Evolutionary conservation across 179 eudicot species (phyloP), one percentile per base, ranked within the genome.

Genomic region (Drosera spatulata): DNA sequence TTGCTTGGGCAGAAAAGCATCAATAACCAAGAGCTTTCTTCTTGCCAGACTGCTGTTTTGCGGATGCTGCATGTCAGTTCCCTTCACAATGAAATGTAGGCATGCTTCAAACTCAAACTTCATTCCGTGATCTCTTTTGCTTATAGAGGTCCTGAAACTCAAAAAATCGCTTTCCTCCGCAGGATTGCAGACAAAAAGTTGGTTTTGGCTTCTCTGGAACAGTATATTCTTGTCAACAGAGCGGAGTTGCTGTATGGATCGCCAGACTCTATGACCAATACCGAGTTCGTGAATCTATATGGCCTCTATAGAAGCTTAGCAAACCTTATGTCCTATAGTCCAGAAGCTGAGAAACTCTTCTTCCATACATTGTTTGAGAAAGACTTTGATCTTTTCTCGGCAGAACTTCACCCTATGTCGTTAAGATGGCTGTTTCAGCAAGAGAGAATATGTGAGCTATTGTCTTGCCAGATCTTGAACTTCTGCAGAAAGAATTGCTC

Each of bases 341-440:
- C 71, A 59, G 99, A 85, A 65, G 97, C 99, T 57, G 99, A 94
- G 77, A 80, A 58, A 53, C 77, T 85, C 64, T 78, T 86, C 62
- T 80, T 89, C 72, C 77, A 77, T 58, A 50, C 85, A 61, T 46
- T 90, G 54, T 69, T 63, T 56, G 97, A 86, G 66, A 78, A 77
- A 48, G 84, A 77, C 55, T 85, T 85, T 86, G 91, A 90, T 73
- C 62, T 85, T 60, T 74, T 78, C 39, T 75, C 81, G 48, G 70
- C 62, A 12, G 66, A 78, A 64, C 75, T 84, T 61, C 95, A 94
- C 79, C 69, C 66, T 2, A 73, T 75, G 55, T 77, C 99, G 37
- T 62, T 90, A 50, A 81, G 77, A 76, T 94, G 99, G 99, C 58
- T 94, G 65, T 94, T 94, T 72, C 97, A 86, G 74, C 94, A 94